Base-by-base conservation (phyloP, 345 rosid species). In the Rhizophora apiculata region DNA sequence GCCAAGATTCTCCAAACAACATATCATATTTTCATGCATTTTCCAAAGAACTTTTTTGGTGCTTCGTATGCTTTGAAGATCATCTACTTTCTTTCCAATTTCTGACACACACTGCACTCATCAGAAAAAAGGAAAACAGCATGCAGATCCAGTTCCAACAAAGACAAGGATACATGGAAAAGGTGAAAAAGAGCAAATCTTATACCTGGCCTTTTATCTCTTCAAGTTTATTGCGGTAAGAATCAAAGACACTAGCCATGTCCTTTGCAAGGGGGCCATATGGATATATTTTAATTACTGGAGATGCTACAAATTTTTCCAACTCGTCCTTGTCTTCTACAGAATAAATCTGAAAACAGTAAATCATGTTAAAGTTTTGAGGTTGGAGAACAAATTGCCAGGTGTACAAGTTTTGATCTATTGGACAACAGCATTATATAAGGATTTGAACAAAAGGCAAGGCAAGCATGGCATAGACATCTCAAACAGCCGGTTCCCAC, bases 1-100 rank as follows among this genome's bases (percentile, higher is more conserved):
- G 76, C 97, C 98, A 72, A 93, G 91, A 66, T 79, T 86, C 72
- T 87, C 78, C 78, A 85, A 81, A 73, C 86, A 85, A 74, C 79
- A 81, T 48, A 80, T 63, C 64, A 93, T 83, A 78, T 81, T 89
- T n/a, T 82, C 93, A 80, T 90, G 96, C 76, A 86, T 74, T 81
- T 83, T 82, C 53, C 51, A 72, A 68, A 93, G 90, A 73, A 78
- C 64, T 67, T 51, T 86, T 81, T 78, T 89, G 66, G 83, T 83
- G 71, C 66, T 89, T 76, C 74, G 87, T 77, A 78, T 75, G 68
- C 64, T 84, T 71, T 72, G 85, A 75, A 56, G 73, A 75, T 82
- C 84, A 74, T 74, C 82, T n/a, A 30, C 72, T 76, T 81, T 85
- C 80, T 72, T 76, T 73, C 75, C 79, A 68, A 89, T 74, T 68